phyloP scores from a whole-genome alignment of 2,329 filamentous ascomycete genomes.

The Cryphonectria naterciae region DNA sequence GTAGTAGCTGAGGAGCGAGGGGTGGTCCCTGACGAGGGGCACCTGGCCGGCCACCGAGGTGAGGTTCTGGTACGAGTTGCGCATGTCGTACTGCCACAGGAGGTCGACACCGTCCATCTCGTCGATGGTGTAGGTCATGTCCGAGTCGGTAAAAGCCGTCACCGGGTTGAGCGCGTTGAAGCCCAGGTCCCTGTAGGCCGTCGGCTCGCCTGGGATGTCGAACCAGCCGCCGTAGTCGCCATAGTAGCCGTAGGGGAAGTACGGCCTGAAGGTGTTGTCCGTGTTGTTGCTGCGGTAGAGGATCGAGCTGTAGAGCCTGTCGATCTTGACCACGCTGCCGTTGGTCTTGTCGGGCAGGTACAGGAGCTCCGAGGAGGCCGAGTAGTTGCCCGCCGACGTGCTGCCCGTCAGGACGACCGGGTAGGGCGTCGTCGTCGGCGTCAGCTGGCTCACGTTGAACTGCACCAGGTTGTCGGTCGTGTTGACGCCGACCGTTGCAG shows the following conservation, averaged over 20 bases:
- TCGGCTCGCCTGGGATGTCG: conserved; percentile 41
- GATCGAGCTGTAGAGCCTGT: conserved; percentile 50
- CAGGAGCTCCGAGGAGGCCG: conserved; percentile 42
- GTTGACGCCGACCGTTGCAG: conserved; percentile 41
- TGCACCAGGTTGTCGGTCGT: conserved; percentile 41
- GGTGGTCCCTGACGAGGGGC: conserved; percentile 44
- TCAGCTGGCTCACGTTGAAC: conserved; percentile 43
- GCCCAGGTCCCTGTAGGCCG: conserved; percentile 42
- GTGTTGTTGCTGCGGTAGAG: conserved; percentile 44
- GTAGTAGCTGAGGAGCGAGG: conserved; percentile 51
- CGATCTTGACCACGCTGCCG: conserved; percentile 51
- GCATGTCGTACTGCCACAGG: conserved; percentile 51
- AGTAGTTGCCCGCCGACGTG: conserved; percentile 40
- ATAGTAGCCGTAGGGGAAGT: conserved; percentile 52
- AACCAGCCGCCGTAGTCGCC: conserved; percentile 50
- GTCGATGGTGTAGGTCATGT: conserved; percentile 41
- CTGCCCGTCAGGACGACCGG: conserved; percentile 44
- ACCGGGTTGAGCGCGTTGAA: conserved; percentile 52
- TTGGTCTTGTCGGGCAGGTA: conserved; percentile 49
- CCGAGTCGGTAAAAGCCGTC: conserved; percentile 43
- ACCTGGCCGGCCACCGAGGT: conserved; percentile 45
- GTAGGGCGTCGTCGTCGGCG: conserved; percentile 44
- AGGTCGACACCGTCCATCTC: conserved; percentile 44
- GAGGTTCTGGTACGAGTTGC: conserved; percentile 49
- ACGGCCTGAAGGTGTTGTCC: conserved; percentile 41